Evolutionary conservation across 1,139 yeast species (phyloP).

Genomic region (Suhomyces wounanorum): DNA sequence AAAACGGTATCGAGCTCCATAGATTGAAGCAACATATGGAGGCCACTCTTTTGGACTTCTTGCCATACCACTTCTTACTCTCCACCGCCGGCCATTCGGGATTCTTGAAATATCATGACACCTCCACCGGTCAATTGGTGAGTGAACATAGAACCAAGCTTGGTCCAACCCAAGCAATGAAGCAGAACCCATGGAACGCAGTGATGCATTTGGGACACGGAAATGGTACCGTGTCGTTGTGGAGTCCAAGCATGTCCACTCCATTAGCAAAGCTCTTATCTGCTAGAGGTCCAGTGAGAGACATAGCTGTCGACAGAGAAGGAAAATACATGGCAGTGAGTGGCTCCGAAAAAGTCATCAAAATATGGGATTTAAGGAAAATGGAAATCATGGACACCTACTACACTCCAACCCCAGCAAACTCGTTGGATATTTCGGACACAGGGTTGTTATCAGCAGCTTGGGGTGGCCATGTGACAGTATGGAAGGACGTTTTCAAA

Average conservation of each 20-base stretch:
- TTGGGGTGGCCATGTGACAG: constrained; percentile 93
- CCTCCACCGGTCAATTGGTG: constrained; percentile 85
- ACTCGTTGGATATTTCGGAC: constrained; percentile 79
- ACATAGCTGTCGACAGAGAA: constrained; percentile 84
- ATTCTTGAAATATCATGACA: constrained; percentile 88
- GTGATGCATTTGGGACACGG: constrained; percentile 92
- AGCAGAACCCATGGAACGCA: constrained; percentile 95
- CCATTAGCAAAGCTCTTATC: constrained; percentile 84
- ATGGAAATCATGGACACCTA: constrained; percentile 75
- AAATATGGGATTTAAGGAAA: constrained; percentile 92
- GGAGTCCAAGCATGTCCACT: constrained; percentile 89
- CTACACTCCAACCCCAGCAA: constrained; percentile 83
- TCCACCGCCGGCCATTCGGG: constrained; percentile 91
- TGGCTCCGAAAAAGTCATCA: constrained; percentile 81
- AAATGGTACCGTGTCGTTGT: constrained; percentile 88
- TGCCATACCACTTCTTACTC: constrained; percentile 89
- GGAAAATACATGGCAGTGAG: constrained; percentile 95
- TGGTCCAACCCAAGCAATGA: constrained; percentile 88
- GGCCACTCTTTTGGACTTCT: constrained; percentile 76
- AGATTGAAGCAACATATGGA: constrained; percentile 89
- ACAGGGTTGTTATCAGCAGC: constrained; percentile 84
- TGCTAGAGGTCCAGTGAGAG: constrained; percentile 84
- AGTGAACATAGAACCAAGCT: constrained; percentile 82
- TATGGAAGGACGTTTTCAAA: constrained; percentile 78
- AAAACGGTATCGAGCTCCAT: constrained; percentile 88